Base-by-base conservation (phyloP, 2,329 filamentous ascomycete species). In the Epichloe uncinata region DNA sequence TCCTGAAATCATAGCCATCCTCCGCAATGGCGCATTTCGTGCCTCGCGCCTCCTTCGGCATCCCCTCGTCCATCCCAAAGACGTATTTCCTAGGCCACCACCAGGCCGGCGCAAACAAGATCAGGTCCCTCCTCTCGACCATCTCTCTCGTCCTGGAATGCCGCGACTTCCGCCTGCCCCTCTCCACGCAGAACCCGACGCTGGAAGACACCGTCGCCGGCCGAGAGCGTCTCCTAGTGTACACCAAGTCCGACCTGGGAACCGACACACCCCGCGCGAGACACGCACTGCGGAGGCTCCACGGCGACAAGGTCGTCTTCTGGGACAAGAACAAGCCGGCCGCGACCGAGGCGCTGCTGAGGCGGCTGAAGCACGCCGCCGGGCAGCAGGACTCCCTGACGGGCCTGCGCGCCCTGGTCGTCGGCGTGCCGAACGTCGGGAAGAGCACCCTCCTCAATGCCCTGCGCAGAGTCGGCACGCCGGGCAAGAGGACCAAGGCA, bases 51-150 rank as follows among this genome's bases (percentile, higher is more conserved):
- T 69, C 71, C 48, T 97, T 94, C 66, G 81, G 84, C 38, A 72
- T 82, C 42, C 84, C 91, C 49, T 61, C 71, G 42, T 85, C 82
- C 48, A 83, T 97, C 53, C 84, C 86, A 38, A 82, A 87, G 56
- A 93, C 91, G 52, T 98, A 97, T 70, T 98, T 87, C 70, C 77
- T 97, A 44, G 93, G 93, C 54, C 93, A 98, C 69, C 93, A 98
- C 73, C 79, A 81, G 53, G 78, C 85, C 9, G 93, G 87, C 15
- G 74, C 95, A 34, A 73, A 77, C 45, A 84, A 86, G 63, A 95
- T 97, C 84, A 86, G 87, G 63, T 79, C 79, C 38, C 76, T 86
- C 63, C 77, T 98, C 45, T 81, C 82, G 30, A 82, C 81, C 54
- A 86, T 96, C 59, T 85, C 90, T 61, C 81, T 97, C 42, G 81